phyloP scores from a whole-genome alignment of 352 stramenopile genomes.

The Phytophthora pluvialis region DNA sequence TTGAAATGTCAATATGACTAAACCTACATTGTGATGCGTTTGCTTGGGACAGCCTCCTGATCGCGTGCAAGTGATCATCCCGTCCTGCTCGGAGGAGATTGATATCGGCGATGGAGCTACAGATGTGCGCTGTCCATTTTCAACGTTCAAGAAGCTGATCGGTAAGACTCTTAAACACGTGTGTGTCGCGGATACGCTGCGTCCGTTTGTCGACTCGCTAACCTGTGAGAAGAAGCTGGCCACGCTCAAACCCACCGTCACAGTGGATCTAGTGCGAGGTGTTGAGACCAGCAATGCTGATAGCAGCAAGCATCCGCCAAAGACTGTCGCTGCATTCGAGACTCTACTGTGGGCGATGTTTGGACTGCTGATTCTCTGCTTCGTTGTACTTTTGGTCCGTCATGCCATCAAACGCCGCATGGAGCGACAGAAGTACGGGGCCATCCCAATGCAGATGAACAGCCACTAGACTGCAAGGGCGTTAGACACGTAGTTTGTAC shows the following conservation, averaged over 20 bases:
- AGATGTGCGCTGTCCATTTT: conserved; percentile 66
- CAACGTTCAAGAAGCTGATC: conserved; percentile 73
- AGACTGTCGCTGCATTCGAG: conserved; percentile 20
- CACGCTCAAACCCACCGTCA: conserved; percentile 4
- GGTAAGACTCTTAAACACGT: conserved; percentile 67
- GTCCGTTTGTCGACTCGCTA: conserved; percentile 69
- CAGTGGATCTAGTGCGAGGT: conserved; percentile 8
- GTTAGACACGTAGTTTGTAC: conserved; percentile 2
- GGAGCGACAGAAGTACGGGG: conserved; percentile 30
- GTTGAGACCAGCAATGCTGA: conserved; percentile 9
- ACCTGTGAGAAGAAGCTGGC: conserved; percentile 1
- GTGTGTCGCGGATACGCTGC: conserved; percentile 74
- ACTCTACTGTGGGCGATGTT: conserved; percentile 50
- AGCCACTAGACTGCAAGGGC: conserved; percentile 13
- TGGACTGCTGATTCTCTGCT: conserved; percentile 43
- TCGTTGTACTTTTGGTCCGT: conserved; percentile 45
- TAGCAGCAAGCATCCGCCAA: conserved; percentile 3
- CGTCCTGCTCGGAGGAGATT: conserved; percentile 72
- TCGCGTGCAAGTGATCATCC: conserved; percentile 69
- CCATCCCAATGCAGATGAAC: conserved; percentile 33
- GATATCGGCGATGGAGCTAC: conserved; percentile 43
- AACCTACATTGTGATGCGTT: conserved; percentile 2
- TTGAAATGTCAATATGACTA: conserved; percentile 1
- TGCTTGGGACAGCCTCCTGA: conserved; percentile 55
- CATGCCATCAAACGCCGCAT: conserved; percentile 28